Conservation (phyloP, 306 rosid genomes). For the Fragaria ananassa region DNA sequence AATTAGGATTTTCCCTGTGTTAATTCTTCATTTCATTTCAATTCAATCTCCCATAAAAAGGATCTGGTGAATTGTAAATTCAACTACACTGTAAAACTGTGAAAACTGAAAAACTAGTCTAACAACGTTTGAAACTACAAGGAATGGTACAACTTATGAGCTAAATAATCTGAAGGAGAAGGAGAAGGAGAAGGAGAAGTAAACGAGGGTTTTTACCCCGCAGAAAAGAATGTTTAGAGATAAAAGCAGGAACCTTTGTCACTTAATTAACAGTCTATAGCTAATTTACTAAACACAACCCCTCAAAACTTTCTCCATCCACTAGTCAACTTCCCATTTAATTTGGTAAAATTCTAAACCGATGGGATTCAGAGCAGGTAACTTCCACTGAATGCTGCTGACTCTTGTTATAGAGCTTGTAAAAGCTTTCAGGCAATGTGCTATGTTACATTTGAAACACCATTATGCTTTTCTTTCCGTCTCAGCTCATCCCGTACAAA, state of each 20-base stretch:
- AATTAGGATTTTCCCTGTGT: too few relatives aligned
- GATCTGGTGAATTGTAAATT: background rate
- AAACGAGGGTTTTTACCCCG: constrained; percentile 28
- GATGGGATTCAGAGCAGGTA: constrained; percentile 23
- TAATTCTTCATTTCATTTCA: too few relatives aligned
- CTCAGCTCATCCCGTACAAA: constrained; percentile 41
- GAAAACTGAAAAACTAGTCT: constrained; percentile 31
- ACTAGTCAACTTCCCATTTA: constrained; percentile 9
- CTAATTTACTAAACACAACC: constrained; percentile 22
- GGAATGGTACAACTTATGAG: constrained; percentile 42
- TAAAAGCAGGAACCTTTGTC: constrained; percentile 7
- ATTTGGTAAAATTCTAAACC: background rate
- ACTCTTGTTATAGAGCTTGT: background rate
- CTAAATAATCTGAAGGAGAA: constrained; percentile 25
- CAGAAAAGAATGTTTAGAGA: constrained; percentile 17
- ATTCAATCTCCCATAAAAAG: too few relatives aligned
- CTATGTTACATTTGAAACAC: constrained; percentile 21
- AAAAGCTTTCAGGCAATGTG: constrained; percentile 14
- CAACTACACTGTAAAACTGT: background rate
- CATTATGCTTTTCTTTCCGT: constrained; percentile 1
- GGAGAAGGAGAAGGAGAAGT: background rate
- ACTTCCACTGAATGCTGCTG: constrained; percentile 4
- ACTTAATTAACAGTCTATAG: constrained; percentile 23
- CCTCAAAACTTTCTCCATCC: constrained; percentile 26
- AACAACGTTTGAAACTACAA: constrained; percentile 39